phyloP scores from a whole-genome alignment of 2,329 filamentous ascomycete genomes.

The Ophiocordyceps unilateralis region DNA sequence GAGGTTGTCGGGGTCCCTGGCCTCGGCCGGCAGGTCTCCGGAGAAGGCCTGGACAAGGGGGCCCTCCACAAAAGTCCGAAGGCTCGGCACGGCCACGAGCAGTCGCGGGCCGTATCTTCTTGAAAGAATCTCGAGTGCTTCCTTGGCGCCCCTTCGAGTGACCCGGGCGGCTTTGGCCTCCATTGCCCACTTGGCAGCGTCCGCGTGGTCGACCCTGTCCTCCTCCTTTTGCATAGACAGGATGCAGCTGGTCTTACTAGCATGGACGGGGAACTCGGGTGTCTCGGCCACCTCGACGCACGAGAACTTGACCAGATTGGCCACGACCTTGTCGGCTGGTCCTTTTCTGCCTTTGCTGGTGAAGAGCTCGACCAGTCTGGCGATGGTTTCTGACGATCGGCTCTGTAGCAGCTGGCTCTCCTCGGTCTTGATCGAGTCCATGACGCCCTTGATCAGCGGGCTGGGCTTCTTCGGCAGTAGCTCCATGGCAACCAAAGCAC shows the following conservation, averaged over 20 bases:
- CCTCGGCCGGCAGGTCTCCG: constrained; percentile 52
- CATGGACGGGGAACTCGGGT: constrained; percentile 80
- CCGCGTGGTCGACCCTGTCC: constrained; percentile 80
- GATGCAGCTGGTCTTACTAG: constrained; percentile 59
- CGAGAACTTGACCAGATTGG: constrained; percentile 91
- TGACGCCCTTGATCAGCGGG: constrained; percentile 84
- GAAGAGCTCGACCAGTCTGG: constrained; percentile 71
- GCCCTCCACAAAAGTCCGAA: constrained; percentile 64
- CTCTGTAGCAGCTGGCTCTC: constrained; percentile 79
- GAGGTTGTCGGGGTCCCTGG: constrained; percentile 53
- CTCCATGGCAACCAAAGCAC: constrained; percentile 74
- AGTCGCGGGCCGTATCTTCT: constrained; percentile 60
- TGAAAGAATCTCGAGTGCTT: constrained; percentile 78
- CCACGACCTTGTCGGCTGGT: constrained; percentile 88
- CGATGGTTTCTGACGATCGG: constrained; percentile 72
- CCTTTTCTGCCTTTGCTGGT: constrained; percentile 62
- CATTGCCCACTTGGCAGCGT: constrained; percentile 75
- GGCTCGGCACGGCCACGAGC: constrained; percentile 68
- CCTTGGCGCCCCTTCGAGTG: constrained; percentile 82
- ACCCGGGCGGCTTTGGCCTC: constrained; percentile 82
- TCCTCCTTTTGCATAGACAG: constrained; percentile 94
- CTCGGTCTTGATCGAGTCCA: constrained; percentile 95
- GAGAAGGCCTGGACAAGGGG: constrained; percentile 63
- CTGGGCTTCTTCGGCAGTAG: constrained; percentile 86
- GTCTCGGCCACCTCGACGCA: constrained; percentile 97